Evolutionary conservation across 495 filamentous ascomycete species (phyloP), one percentile per base, ranked within the genome.

Genomic region (Lentithecium fluviatile): DNA sequence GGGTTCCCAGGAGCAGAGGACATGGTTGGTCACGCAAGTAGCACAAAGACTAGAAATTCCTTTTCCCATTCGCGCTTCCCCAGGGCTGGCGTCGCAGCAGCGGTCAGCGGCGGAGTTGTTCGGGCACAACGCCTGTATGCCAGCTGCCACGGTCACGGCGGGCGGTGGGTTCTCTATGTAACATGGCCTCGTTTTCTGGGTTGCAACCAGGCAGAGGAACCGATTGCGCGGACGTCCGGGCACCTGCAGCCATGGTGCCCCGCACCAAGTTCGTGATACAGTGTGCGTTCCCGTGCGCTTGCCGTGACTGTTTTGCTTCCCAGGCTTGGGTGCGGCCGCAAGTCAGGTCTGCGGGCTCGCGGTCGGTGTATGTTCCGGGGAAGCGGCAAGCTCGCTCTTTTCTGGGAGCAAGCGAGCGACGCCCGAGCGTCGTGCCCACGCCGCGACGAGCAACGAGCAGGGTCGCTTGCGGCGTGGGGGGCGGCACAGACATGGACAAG

Each of bases 181-280:
- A 67, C 65, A 25, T 67, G 55, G 65, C 65, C 59, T 67, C 65
- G 60, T 60, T 67, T 63, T 63, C 52, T 43, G 40, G 24, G 45
- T 36, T 57, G 56, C 65, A 56, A 62, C 52, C 20, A 47, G 56
- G 52, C 46, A 51, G 48, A 37, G 37, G 42, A 51, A 56, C 58
- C 58, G 58, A 56, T 43, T 62, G 52, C 50, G 40, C 38, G 58
- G 64, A 43, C 40, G 13, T 26, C 52, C 47, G 45, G 47, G 53
- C 29, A 46, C 36, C 29, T 6, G 29, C 56, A 52, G 40, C 40
- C 45, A 58, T 17, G 13, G 19, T n/a, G 13, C 32, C 36, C 34
- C 26, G 7, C 6, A 1, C 7, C 38, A 29, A 4, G 2, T 48
- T 23, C 21, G 45, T 48, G 45, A 48, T 23, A 40, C 45, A 38